Evolutionary conservation across 352 stramenopile genomes (phyloP).

Genomic region (Pythium utonaiense): DNA sequence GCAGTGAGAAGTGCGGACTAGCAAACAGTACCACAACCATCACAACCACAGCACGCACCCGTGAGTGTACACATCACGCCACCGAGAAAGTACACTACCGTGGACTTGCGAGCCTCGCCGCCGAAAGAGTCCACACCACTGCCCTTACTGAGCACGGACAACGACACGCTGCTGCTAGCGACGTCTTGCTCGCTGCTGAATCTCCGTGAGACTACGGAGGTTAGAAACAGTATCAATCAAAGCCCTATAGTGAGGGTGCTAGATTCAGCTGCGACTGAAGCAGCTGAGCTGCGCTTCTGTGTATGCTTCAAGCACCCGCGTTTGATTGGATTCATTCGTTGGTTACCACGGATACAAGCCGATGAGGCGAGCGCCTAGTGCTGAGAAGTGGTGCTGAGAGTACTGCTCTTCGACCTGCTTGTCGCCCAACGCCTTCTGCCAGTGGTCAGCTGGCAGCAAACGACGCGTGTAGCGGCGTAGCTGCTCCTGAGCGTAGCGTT

Average conservation of each 20-base stretch:
- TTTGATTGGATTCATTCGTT: not conserved
- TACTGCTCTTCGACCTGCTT: conserved; percentile 54
- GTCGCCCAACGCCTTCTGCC: conserved; percentile 66
- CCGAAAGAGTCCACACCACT: conserved; percentile 66
- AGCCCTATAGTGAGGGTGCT: too few relatives aligned
- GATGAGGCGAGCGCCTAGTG: conserved; percentile 61
- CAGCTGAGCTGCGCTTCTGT: too few relatives aligned
- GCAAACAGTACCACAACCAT: too few relatives aligned
- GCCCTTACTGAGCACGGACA: conserved; percentile 34
- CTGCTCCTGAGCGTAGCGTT: conserved; percentile 66
- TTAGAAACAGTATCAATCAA: too few relatives aligned
- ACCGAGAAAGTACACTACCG: conserved; percentile 95
- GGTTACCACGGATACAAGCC: conserved; percentile 53
- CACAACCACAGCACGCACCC: too few relatives aligned
- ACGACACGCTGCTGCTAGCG: conserved; percentile 23
- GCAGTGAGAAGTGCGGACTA: too few relatives aligned
- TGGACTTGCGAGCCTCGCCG: conserved; percentile 85
- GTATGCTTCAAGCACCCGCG: too few relatives aligned
- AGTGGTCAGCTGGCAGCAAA: conserved; percentile 69
- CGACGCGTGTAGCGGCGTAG: conserved; percentile 60
- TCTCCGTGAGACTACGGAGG: conserved; percentile 72
- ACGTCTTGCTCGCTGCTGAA: conserved; percentile 30
- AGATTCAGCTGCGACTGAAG: too few relatives aligned
- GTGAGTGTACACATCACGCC: conserved; percentile 96
- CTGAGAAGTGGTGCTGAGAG: conserved; percentile 62